Percentiles rank a stretch among this genome's conserved stretches.
Evolutionary conservation across 345 rosid genomes (phyloP).

Genomic region (Kandelia obovata): DNA sequence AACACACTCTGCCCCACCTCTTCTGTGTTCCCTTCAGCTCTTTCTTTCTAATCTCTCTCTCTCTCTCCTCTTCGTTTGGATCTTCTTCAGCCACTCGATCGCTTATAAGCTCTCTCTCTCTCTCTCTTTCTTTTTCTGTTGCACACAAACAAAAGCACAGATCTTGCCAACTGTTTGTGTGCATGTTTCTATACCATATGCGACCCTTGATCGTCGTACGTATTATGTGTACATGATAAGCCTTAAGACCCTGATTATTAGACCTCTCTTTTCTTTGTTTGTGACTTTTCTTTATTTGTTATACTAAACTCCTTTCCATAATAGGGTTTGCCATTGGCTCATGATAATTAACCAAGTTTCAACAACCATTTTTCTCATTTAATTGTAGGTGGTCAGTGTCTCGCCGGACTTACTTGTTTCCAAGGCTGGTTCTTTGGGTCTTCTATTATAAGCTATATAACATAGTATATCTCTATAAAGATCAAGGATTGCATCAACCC

Average conservation of each 20-base stretch:
- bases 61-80: neutral
- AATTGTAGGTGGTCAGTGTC: too few relatives aligned
- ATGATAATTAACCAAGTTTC: too few relatives aligned
- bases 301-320: too few relatives aligned
- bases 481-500: neutral
- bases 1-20: slow-evolving; percentile 17
- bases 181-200: neutral
- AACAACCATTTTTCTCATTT: too few relatives aligned
- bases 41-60: slow-evolving; percentile 4
- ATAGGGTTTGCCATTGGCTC: too few relatives aligned
- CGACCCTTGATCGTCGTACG: too few relatives aligned
- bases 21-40: neutral
- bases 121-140: slow-evolving; percentile 9
- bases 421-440: neutral
- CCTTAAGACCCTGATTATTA: too few relatives aligned
- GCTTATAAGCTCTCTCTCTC: neutral
- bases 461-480: neutral
- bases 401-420: too few relatives aligned
- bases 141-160: neutral
- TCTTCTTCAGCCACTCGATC: slow-evolving; percentile 9
- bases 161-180: too few relatives aligned
- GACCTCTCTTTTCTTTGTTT: too few relatives aligned
- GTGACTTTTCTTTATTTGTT: too few relatives aligned
- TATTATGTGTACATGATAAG: too few relatives aligned
- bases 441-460: neutral